Evolutionary conservation across 164 flowering plant genomes (phyloP).

Genomic region (Stephania cephalantha): DNA sequence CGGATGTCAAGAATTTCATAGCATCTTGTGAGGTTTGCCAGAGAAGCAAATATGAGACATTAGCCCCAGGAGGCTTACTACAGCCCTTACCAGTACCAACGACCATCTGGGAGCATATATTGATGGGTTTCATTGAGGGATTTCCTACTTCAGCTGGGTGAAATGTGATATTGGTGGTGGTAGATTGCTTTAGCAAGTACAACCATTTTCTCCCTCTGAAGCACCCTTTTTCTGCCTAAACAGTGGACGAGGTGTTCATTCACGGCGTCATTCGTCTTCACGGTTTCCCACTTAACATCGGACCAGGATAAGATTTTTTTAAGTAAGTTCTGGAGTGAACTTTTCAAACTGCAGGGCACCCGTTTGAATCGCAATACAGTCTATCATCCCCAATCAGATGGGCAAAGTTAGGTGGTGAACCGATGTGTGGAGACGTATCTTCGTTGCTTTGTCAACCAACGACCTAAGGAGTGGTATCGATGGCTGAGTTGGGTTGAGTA

Average conservation of each 20-base stretch:
- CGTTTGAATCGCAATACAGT: not conserved
- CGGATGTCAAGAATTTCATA: too few species aligned
- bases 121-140: slow-evolving; percentile 5
- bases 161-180: not conserved
- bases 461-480: not conserved
- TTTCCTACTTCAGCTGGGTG: not conserved
- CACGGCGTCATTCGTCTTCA: not conserved
- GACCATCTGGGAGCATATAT: not conserved
- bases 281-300: not conserved
- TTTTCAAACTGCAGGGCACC: not conserved
- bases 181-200: not conserved
- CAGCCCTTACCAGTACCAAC: too few species aligned
- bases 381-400: slow-evolving; percentile 1
- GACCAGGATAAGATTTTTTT: not conserved
- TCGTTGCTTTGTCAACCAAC: not conserved
- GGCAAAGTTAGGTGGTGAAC: not conserved
- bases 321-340: not conserved
- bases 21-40: too few species aligned
- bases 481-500: slow-evolving; percentile 5
- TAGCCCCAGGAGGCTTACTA: too few species aligned
- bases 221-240: not conserved
- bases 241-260: not conserved
- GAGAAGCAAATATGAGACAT: too few species aligned
- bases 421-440: not conserved
- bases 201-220: not conserved